Evolutionary conservation across 257 asterid genomes (phyloP), one percentile per base, ranked within the genome.

Genomic region (Fraxinus quadrangulata): DNA sequence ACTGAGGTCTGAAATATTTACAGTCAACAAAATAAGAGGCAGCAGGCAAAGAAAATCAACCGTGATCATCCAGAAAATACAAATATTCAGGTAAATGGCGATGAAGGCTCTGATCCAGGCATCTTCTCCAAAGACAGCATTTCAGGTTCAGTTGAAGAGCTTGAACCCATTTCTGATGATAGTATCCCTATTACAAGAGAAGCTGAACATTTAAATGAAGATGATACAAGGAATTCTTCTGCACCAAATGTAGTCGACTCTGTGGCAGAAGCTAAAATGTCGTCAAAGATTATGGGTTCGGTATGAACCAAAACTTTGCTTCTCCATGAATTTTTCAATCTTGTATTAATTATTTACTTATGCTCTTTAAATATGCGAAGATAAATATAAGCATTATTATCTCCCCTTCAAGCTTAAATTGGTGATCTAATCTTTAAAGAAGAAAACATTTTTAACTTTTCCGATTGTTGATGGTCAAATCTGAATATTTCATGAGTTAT

Each of bases 21-120:
- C 94, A 93, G 99, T 77, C 83, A 83, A 73, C 94, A 89, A 67
- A 87, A 81, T 67, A 93, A 88, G 87, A 90, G 84, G 81, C 92
- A 90, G 36, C 87, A 80, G 28, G 69, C 79, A 19, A 95, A 90
- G 97, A 91, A 88, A 78, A 66, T 81, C 80, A 80, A 83, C 73
- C 81, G 74, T 10, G 87, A 86, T 73, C 87, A 74, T 73, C 90
- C 88, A 6, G 73, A 81, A 73, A 81, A 83, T 69, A 84, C 79
- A 73, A 84, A 81, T 79, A 24, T 83, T 30, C 87, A 77, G 82
- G 80, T 82, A 7, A 82, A 70, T 65, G 86, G 80, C 66, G 90
- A 83, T 63, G 85, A 83, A 59, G 83, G 78, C 67, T 77, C 86
- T 85, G 86, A 70, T 80, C 76, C 80, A 63, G 86, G 74, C 75